Conservation (phyloP, 768 basidiomycete genomes). For the Lyophyllum atratum region DNA sequence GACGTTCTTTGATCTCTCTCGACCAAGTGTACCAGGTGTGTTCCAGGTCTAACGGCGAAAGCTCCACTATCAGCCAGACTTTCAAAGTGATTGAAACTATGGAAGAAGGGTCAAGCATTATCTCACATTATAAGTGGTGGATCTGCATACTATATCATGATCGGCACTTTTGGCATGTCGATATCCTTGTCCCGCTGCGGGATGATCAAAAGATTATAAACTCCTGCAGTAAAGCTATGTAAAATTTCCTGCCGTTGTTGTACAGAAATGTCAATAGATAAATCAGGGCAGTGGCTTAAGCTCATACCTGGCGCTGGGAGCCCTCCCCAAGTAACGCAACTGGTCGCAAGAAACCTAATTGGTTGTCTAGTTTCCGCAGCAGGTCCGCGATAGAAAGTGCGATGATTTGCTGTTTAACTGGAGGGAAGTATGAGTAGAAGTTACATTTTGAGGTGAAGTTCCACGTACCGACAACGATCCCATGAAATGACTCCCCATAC, state of each 20-base stretch:
- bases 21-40: constrained; percentile 63
- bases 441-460: background rate
- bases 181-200: constrained; percentile 63
- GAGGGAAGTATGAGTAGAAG: background rate
- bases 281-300: background rate
- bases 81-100: constrained; percentile 62
- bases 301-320: constrained; percentile 25
- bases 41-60: constrained; percentile 48
- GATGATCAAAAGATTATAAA: constrained; percentile 63
- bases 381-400: constrained; percentile 64
- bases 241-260: constrained; percentile 42
- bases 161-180: constrained; percentile 54
- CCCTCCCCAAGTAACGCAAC: constrained; percentile 44
- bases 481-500: constrained; percentile 61
- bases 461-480: constrained; percentile 61
- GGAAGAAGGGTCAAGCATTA: background rate
- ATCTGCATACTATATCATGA: constrained; percentile 60
- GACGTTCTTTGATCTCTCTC: constrained; percentile 54
- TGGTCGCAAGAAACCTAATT: constrained; percentile 56
- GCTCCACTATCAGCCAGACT: constrained; percentile 62
- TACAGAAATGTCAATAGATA: background rate
- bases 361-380: constrained; percentile 53
- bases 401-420: constrained; percentile 55
- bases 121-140: background rate
- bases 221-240: constrained; percentile 52